Evolutionary conservation across 2,329 filamentous ascomycete species (phyloP), one percentile per base, ranked within the genome.

Genomic region (Juglanconis sp.): DNA sequence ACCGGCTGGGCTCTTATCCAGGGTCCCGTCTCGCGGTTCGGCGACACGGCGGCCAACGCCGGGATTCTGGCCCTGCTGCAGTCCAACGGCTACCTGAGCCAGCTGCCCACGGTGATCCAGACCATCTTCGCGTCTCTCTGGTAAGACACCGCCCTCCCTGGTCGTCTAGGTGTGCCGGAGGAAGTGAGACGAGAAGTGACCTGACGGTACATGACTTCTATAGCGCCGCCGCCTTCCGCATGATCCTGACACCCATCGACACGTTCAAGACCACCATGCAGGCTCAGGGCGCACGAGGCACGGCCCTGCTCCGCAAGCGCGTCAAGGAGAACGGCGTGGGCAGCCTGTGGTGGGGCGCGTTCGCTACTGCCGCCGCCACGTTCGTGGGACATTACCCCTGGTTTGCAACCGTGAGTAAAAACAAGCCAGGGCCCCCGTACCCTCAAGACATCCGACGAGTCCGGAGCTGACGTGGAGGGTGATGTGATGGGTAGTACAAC

Each of bases 231-330:
- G 70, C 66, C 1, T 81, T 81, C 63, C 74, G 78, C 36, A 79
- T 80, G 72, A 71, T 79, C 5, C 69, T 81, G 4, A 80, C 78
- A 0, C 78, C 78, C 4, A 75, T 81, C 40, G 78, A 81, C 59
- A 81, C 78, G 0, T 69, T 81, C n/a, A 81, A 81, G 64, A 81
- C 78, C 0, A 81, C 78, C 0, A 75, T 81, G 1, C 78, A 81
- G 64, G 77, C 78, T 0, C 78, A 81, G 59, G 78, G 78, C 0
- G 64, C 74, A 1, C 70, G 73, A 1, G 78, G 78, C 1, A 79
- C 76, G 0, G 65, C 70, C 0, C 64, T 81, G 3, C 71, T 81
- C 6, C 73, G 78, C 10, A 75, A 74, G 48, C 75, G 78, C 1
- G 71, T 80, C 65, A 79, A 76, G 66, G 71, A 70, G 0, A 67